Conservation (phyloP, 805 yeast genomes). For the Saccharomycopsis fodiens region DNA sequence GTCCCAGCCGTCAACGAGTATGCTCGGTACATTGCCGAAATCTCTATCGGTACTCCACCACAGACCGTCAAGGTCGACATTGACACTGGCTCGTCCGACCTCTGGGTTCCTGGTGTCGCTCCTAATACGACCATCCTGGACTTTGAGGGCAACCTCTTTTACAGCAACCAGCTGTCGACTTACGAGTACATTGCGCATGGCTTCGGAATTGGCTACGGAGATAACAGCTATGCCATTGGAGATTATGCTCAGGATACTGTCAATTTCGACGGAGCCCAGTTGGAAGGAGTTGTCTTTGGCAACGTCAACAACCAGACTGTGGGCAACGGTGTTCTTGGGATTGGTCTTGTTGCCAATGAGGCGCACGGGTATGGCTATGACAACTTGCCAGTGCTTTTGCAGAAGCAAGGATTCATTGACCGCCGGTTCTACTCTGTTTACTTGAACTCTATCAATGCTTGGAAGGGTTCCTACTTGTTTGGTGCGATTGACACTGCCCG, state of each 20-base stretch:
- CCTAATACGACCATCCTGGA: too few relatives aligned
- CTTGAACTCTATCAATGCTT: conserved; percentile 34
- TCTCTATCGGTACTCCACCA: conserved; percentile 48
- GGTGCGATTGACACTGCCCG: conserved; percentile 67
- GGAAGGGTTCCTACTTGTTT: conserved; percentile 49
- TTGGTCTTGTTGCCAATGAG: conserved; percentile 48
- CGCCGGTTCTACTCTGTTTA: conserved; percentile 55
- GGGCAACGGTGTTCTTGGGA: conserved; percentile 52
- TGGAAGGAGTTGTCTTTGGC: conserved; percentile 2
- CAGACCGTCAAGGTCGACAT: conserved; percentile 45
- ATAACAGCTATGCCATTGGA: conserved; percentile 42
- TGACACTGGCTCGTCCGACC: too few relatives aligned
- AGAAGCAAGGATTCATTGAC: conserved; percentile 46
- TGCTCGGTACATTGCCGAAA: conserved; percentile 37
- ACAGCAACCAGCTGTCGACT: background rate
- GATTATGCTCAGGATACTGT: conserved; percentile 29
- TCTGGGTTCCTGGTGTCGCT: conserved; percentile 50
- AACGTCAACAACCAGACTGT: background rate
- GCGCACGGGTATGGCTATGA: conserved; percentile 24
- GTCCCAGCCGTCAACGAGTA: conserved; percentile 30
- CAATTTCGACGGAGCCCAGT: background rate
- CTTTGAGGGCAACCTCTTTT: too few relatives aligned
- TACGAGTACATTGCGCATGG: conserved; percentile 9
- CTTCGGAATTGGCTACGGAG: conserved; percentile 39
- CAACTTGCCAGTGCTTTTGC: conserved; percentile 60